phyloP scores from a whole-genome alignment of 1,284 basidiomycete species.

The Xanthoconium separans region DNA sequence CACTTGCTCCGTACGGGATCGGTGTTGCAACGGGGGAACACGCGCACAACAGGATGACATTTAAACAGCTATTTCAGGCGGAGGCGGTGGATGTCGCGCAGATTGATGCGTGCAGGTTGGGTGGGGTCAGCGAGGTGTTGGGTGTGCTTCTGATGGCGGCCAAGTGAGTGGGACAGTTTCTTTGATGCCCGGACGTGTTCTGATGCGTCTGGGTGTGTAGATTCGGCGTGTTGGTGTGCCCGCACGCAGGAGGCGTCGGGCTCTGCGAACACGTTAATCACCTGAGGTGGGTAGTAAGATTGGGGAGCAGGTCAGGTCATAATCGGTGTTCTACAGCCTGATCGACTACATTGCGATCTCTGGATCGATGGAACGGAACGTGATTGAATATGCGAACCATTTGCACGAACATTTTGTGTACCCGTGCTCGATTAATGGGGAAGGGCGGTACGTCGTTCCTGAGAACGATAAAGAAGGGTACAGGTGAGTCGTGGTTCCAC shows the following conservation, averaged over 20 bases:
- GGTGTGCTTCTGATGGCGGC: constrained; percentile 89
- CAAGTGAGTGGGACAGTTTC: constrained; percentile 54
- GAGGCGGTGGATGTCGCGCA: constrained; percentile 86
- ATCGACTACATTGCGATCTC: constrained; percentile 83
- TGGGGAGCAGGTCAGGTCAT: constrained; percentile 10
- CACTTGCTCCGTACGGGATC: constrained; percentile 77
- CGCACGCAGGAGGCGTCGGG: constrained; percentile 93
- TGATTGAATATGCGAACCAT: constrained; percentile 86
- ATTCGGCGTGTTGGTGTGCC: constrained; percentile 88
- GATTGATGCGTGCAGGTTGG: constrained; percentile 91
- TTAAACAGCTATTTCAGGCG: constrained; percentile 92
- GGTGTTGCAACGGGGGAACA: constrained; percentile 96
- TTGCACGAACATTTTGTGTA: constrained; percentile 80
- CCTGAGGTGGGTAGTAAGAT: constrained; percentile 49
- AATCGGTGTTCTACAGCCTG: constrained; percentile 42
- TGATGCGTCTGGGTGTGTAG: constrained; percentile 34
- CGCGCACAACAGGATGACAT: constrained; percentile 90
- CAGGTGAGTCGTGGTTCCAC: constrained; percentile 41
- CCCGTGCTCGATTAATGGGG: constrained; percentile 79
- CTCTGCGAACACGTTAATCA: constrained; percentile 93
- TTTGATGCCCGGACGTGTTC: background rate
- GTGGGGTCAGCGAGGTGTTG: constrained; percentile 89
- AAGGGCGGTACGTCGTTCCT: constrained; percentile 84
- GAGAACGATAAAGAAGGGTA: constrained; percentile 64
- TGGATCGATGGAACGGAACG: constrained; percentile 82